Conservation (phyloP, 2,329 filamentous ascomycete species). For the Chalaropsis thielavioides region DNA sequence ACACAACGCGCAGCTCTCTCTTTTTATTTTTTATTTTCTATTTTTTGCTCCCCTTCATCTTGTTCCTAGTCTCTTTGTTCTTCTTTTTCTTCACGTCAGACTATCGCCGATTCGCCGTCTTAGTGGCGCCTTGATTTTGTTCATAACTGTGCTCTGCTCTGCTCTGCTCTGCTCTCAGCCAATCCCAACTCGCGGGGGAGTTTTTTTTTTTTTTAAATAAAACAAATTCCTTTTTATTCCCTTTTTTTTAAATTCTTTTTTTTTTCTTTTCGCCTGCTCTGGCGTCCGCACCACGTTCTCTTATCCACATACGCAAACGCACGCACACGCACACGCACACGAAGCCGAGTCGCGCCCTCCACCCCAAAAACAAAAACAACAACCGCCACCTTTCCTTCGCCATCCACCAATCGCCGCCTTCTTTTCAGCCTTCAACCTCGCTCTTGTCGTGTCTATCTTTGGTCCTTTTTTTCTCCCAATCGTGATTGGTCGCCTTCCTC, state of each 20-base stretch:
- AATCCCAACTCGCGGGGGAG: not conserved
- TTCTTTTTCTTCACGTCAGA: not conserved
- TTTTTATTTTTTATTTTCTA: not conserved
- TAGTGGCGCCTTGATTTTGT: too few relatives aligned
- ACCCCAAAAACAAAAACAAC: not conserved
- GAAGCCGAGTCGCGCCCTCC: not conserved
- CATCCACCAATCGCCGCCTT: not conserved
- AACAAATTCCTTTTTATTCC: too few relatives aligned
- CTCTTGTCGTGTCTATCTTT: not conserved
- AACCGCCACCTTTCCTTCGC: not conserved
- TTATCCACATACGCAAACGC: not conserved
- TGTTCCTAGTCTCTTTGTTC: not conserved
- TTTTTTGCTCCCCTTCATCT: not conserved
- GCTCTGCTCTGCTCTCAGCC: not conserved
- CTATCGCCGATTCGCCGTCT: not conserved
- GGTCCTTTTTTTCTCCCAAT: not conserved
- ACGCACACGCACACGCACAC: not conserved
- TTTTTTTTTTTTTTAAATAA: too few relatives aligned
- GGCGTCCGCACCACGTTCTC: not conserved
- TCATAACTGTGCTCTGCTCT: too few relatives aligned
- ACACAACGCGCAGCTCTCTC: not conserved
- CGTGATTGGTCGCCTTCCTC: constrained; percentile 4
- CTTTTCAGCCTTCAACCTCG: not conserved
- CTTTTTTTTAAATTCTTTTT: not conserved
- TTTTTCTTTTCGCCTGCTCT: not conserved